Evolutionary conservation across 345 rosid species (phyloP), one percentile per base, ranked within the genome.

Genomic region (Eucalyptus globulus): DNA sequence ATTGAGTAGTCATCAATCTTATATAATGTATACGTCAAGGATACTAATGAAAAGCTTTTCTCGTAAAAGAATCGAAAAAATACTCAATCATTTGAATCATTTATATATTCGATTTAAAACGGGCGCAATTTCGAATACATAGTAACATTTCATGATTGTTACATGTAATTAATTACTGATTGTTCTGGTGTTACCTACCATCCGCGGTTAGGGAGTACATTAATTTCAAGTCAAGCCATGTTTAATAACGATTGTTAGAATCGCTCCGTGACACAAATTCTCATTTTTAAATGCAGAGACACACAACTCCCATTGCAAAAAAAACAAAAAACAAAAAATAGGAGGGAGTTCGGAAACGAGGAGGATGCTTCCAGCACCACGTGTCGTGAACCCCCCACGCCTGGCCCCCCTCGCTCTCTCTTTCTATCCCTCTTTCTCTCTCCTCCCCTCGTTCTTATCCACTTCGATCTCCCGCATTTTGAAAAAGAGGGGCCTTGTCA

Each of bases 121-220:
- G 0, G 1, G 2, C 14, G 0, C 15, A 2, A 6, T 8, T 31
- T 67, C 0, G 2, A 16, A 67, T 15, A 4, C 10, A n/a, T 67
- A 2, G 0, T 0, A 9, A 2, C 6, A 8, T 67, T 67, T 67
- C 22, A 4, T 31, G 43, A 24, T 56, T 8, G 12, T 56, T 56
- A 22, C 5, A 24, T 56, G 5, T 4, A 10, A 56, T 56, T 56
- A 56, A 56, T 22, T 21, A 9, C 13, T 9, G 80, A 34, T 69
- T 31, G 4, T 69, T 17, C 21, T 21, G 11, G 17, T 69, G 43
- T 8, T 9, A 34, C 40, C 14, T 19, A 17, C 80, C 80, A 15
- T 16, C 22, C 3, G 8, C 22, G 43, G 43, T 67, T 31, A 15
- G 43, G 4, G 37, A 16, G 34, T 67, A 31, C 11, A 8, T 67